phyloP scores from a whole-genome alignment of 176 grass and related monocot species.

The Ensete ventricosum region DNA sequence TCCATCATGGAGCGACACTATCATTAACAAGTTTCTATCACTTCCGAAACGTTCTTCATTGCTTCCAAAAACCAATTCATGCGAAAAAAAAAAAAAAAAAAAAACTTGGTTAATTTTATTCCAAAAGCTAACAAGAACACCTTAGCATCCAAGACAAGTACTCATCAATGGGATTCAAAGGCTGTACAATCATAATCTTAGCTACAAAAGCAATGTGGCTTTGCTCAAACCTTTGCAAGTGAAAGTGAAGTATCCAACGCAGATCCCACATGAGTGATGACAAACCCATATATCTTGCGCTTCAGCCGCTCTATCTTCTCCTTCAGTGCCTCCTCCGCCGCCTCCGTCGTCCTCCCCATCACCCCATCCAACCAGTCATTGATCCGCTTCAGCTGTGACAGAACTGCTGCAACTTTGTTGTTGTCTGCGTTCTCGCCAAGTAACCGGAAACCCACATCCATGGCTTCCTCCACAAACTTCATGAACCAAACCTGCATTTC shows the following conservation, averaged over 20 bases:
- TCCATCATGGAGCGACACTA: no score
- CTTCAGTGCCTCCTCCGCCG: constrained; percentile 46
- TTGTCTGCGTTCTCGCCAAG: constrained; percentile 36
- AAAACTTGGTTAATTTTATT: no score
- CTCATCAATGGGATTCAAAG: no score
- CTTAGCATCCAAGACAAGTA: no score
- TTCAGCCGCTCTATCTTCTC: constrained; percentile 60
- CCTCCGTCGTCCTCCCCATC: constrained; percentile 36
- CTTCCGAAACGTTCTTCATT: no score
- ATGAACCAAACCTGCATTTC: constrained; percentile 83
- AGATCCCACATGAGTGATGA: constrained; percentile 70
- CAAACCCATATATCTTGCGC: constrained; percentile 80
- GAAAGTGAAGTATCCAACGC: constrained; percentile 51
- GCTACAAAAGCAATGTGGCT: no score
- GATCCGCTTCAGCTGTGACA: constrained; percentile 78
- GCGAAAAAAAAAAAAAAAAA: no score
- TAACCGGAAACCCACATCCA: constrained; percentile 59
- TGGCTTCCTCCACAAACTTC: constrained; percentile 72
- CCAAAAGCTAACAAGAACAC: no score
- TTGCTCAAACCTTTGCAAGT: constrained; percentile 17
- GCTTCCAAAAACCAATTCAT: no score
- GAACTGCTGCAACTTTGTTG: constrained; percentile 39
- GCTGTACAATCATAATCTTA: no score
- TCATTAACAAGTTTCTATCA: no score
- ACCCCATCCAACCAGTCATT: constrained; percentile 83